Evolutionary conservation across 2,329 filamentous ascomycete species (phyloP), one percentile per base, ranked within the genome.

Genomic region (Venturia carpophila): DNA sequence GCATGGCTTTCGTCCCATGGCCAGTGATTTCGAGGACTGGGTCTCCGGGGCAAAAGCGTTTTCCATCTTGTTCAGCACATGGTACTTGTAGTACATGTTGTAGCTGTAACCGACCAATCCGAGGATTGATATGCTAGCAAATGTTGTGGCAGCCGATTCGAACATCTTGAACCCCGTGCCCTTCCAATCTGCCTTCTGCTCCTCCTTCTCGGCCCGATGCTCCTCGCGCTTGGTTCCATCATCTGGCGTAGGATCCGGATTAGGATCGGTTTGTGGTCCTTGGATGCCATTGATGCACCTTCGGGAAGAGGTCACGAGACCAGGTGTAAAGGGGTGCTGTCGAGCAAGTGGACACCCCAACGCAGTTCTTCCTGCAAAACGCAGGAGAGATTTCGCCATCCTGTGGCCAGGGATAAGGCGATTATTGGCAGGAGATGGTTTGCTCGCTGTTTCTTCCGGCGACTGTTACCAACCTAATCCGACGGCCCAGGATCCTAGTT

Each of bases 61-160:
- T 56, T 90, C 85, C 82, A 99, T 97, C 78, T 99, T 99, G 69
- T 87, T 79, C n/a, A 97, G 79, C 37, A 97, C 91, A 65, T 96
- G 78, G 76, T 87, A 83, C 78, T 99, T 99, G 83, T 99, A 97
- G 73, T 81, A 80, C 45, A 73, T 70, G 43, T 74, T 80, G 70
- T 80, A 79, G 49, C 74, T 78, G 70, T 80, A 81, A 37, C 79
- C 78, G 43, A 79, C 74, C 39, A 75, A 69, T 69, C 76, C 80
- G 10, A 83, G 73, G 60, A 83, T 76, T 58, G 77, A 74, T 64
- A 82, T 78, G 42, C 79, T 81, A 10, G 80, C 80, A 65, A 79
- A 76, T 0, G 80, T 82, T 19, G 80, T 82, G 63, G 78, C 72
- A 7, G 80, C 79, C 61, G 78, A 74, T 68, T 83, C 80, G 67